Percentiles rank a stretch among this genome's conserved stretches.
These are phyloP conservation scores for Aspergillus quadricinctus DNA, from an alignment of 2,329 filamentous ascomycete genomes.

Conservation along the genomic window DNA sequence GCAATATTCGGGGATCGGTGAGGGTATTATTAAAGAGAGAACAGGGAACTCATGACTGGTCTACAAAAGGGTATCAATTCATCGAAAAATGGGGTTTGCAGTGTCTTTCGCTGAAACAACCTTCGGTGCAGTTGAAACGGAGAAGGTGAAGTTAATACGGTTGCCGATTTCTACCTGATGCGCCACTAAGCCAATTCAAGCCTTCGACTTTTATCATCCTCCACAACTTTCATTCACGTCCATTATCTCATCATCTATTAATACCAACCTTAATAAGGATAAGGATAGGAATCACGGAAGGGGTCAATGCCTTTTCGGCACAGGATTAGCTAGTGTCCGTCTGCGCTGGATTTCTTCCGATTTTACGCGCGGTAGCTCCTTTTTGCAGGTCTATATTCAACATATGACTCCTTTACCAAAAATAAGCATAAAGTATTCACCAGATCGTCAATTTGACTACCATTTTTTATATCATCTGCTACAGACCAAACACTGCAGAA, in stretches of 20 bases:
- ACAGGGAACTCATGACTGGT: not conserved
- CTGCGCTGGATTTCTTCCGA: not conserved
- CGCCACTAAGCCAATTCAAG: constrained; percentile 10
- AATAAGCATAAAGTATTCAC: not conserved
- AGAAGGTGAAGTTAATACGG: constrained; percentile 26
- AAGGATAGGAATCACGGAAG: not conserved
- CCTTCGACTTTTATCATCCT: not conserved
- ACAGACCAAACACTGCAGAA: not conserved
- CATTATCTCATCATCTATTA: not conserved
- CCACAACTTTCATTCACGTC: not conserved
- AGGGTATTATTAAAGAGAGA: not conserved
- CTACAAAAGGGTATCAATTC: constrained; percentile 9
- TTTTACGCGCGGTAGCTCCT: not conserved
- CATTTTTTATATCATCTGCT: not conserved
- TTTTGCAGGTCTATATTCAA: not conserved
- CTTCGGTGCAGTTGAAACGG: constrained; percentile 13
- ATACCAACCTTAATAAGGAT: not conserved
- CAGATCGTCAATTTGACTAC: not conserved
- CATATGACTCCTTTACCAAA: not conserved
- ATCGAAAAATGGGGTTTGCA: not conserved
- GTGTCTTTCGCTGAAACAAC: not conserved
- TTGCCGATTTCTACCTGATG: constrained; percentile 13
- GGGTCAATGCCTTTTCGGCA: not conserved
- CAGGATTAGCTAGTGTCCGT: not conserved
- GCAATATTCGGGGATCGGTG: not conserved